Evolutionary conservation across 169 alveolate genomes (phyloP), one percentile per base, ranked within the genome.

Genomic region (Plasmodium coatneyi): DNA sequence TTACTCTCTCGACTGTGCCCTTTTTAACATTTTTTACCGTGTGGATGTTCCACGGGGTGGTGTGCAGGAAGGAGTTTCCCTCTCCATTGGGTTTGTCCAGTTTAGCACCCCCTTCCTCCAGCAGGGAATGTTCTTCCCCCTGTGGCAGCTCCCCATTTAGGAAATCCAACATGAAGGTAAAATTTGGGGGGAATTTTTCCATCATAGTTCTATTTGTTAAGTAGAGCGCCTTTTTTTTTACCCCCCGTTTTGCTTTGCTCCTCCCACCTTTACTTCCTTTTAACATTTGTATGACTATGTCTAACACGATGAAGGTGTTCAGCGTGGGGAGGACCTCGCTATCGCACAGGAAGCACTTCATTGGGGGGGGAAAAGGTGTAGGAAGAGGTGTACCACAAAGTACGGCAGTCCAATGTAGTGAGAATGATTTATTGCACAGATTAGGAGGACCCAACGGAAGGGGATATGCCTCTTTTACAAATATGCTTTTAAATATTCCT

Each of bases 141-240:
- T 49, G 25, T 49, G 60, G n/a, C 1, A 16, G 19, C 30, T 30
- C 28, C 19, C 34, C 32, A 52, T 71, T 74, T 41, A 84, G 25
- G 66, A 41, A 74, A 0, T n/a, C 39, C 39, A 71, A 49, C 3
- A 84, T 84, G 70, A 84, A 84, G 66, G 52, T 12, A 74, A 25
- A 84, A 66, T 84, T 71, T 0, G 93, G 93, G 34, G 93, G 93
- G 56, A 84, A 84, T 0, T 16, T 1, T 14, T 84, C 93, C 19
- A 49, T 84, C 80, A 84, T 10, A 14, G 14, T 74, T 84, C 28
- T 84, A 43, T 84, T 84, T 28, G 86, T 76, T 34, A 84, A 74
- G 30, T 72, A 84, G 34, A 84, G 66, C 22, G 71, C 80, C 39
- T 54, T 84, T 74, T 71, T 49, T 54, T 22, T 71, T 36, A 71